Evolutionary conservation across 768 basidiomycete genomes (phyloP), one percentile per base, ranked within the genome.

Genomic region (Rhizopogon roseolus): DNA sequence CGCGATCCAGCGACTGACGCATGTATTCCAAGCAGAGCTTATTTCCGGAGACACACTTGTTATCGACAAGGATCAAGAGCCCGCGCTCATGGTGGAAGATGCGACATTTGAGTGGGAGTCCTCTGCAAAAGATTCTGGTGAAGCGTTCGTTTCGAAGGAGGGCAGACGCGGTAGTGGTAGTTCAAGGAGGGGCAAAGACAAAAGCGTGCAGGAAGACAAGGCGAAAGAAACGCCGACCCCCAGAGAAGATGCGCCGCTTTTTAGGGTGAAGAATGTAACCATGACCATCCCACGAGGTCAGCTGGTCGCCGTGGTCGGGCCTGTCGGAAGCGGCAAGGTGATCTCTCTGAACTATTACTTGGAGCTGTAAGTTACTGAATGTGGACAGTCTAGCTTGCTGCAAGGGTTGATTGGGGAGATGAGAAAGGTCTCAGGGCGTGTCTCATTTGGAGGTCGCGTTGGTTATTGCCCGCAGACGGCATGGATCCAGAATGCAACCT

Each of bases 401-500:
- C 76, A 81, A 60, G 84, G 82, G 4, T 68, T 90, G 27, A 78
- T 88, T 39, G 86, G 88, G 5, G 88, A 88, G 67, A 88, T 88
- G 86, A 72, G 77, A 16, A 73, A 72, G 53, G 57, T 74, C 2
- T 64, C 68, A 8, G 88, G 88, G 0, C 63, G 67, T 11, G 77
- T 85, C 37, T 68, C 72, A 0, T 83, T 88, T 58, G 82, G 87
- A 6, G 86, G 87, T 0, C 68, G 71, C 13, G 75, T 88, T 9
- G 85, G 80, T 5, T 90, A 88, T 62, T 86, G 84, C 62, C 76
- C 86, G 14, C 88, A 90, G 66, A 80, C 78, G 0, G 84, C 86
- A 0, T 90, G 87, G 87, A 88, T 90, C 45, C 85, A 87, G 65
- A 88, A 88, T 62, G 79, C 81, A 0, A 75, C 81, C 5, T 60